Conservation (phyloP, 139 green algal species). For the Zygnema circumcarinatum region DNA sequence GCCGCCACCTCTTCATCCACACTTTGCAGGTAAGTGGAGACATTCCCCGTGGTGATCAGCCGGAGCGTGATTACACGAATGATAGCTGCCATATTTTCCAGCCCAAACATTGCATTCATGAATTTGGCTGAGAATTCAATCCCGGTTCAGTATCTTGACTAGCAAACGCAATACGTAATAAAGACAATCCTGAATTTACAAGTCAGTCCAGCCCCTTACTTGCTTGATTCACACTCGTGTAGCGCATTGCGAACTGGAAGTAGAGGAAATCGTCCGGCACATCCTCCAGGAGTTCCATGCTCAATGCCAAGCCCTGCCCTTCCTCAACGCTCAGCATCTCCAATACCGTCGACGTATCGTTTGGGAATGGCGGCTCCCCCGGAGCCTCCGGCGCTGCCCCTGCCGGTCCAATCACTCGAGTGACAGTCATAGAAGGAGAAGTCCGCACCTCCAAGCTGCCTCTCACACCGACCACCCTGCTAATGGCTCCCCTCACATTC, state of each 20-base stretch:
- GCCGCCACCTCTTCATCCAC: constrained; percentile 56
- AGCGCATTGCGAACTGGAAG: constrained; percentile 58
- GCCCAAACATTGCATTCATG: too few relatives aligned
- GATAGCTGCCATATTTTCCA: constrained; percentile 14
- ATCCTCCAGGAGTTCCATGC: constrained; percentile 54
- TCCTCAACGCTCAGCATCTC: constrained; percentile 59
- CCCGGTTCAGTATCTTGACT: too few relatives aligned
- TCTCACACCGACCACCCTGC: constrained; percentile 34
- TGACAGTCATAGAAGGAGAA: constrained; percentile 54
- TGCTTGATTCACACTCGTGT: background rate
- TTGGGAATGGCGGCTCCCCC: constrained; percentile 47
- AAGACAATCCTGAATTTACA: too few relatives aligned
- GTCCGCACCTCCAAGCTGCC: constrained; percentile 60
- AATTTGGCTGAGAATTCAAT: too few relatives aligned
- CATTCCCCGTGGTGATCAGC: constrained; percentile 37
- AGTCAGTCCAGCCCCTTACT: background rate
- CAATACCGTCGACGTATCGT: constrained; percentile 22
- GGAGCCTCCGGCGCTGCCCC: background rate
- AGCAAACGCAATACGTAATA: too few relatives aligned
- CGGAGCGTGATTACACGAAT: constrained; percentile 63
- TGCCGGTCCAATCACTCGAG: constrained; percentile 60
- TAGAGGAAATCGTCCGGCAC: constrained; percentile 18
- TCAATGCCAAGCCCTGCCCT: constrained; percentile 44
- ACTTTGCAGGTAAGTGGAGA: constrained; percentile 44
- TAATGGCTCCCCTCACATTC: constrained; percentile 44